Evolutionary conservation across 2,329 filamentous ascomycete species (phyloP), one percentile per base, ranked within the genome.

Genomic region (Scopulariopsis brevicaulis): DNA sequence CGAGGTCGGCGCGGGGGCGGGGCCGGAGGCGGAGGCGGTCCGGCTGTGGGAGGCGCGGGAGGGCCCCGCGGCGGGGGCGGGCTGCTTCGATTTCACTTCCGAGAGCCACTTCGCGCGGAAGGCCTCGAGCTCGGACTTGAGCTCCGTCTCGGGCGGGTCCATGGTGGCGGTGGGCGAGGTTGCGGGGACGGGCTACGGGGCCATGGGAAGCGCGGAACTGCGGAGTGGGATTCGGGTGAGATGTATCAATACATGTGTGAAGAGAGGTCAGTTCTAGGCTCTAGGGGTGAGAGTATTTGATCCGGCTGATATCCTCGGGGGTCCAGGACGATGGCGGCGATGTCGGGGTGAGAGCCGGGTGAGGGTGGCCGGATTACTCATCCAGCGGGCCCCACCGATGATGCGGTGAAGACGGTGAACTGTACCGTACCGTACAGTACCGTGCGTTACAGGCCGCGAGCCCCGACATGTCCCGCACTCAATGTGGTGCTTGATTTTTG

Each of bases 51-150:
- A 50, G 46, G 46, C 7, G 20, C 46, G 32, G 62, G 5, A 58
- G 60, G 46, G 20, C 46, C n/a, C n/a, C 20, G 46, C 18, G n/a
- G 6, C 46, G 20, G 34, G 48, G 57, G 43, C n/a, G 62, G 67
- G 34, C 57, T 70, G 66, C 60, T 67, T 76, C 2, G 72, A 70
- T 54, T 76, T 67, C 7, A 96, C 87, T 69, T 96, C 92, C 64
- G 90, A 86, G 60, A 84, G 83, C 92, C 92, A 96, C 77, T 90
- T 81, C 66, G 83, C 81, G 63, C 93, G 86, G 73, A 96, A 96
- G 53, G 82, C 85, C 71, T 96, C 90, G 60, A 96, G 82, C 70
- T 96, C 91, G 55, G 85, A 79, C 68, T 83, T 79, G 54, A 79
- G 70, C 58, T 76, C 72, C 63, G 74, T 24, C 12, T n/a, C 11